Evolutionary conservation across 345 rosid species (phyloP).

Genomic region (Tarenaya hassleriana): DNA sequence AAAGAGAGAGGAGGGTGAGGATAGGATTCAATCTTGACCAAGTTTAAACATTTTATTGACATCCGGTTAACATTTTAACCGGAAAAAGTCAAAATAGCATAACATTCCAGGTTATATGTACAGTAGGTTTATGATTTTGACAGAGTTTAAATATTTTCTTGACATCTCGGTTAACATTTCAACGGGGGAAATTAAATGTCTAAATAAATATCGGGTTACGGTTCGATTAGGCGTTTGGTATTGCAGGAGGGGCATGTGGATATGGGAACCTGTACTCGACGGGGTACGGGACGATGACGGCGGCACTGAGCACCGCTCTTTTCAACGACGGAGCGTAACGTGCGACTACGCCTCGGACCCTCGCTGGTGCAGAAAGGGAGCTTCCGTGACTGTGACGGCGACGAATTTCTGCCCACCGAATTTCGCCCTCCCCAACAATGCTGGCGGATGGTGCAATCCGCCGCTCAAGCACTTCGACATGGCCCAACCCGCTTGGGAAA

Average conservation of each 20-base stretch:
- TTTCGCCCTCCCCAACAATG: constrained; percentile 51
- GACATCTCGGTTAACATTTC: background rate
- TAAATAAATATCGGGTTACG: too few relatives aligned
- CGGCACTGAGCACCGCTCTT: constrained; percentile 71
- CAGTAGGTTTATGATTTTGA: too few relatives aligned
- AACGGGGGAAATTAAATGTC: background rate
- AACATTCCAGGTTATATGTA: too few relatives aligned
- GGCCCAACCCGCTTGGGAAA: constrained; percentile 93
- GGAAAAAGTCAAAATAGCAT: too few relatives aligned
- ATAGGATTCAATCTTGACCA: too few relatives aligned
- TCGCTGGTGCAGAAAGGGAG: constrained; percentile 59
- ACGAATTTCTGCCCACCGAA: constrained; percentile 85
- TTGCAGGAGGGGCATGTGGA: constrained; percentile 75
- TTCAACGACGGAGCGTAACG: constrained; percentile 53
- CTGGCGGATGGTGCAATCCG: constrained; percentile 99
- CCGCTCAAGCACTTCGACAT: constrained; percentile 93
- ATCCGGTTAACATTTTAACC: too few relatives aligned
- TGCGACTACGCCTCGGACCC: constrained; percentile 56
- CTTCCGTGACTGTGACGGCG: constrained; percentile 54
- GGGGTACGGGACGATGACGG: constrained; percentile 65
- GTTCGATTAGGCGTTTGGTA: background rate
- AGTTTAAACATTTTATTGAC: too few relatives aligned
- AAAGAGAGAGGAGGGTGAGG: too few relatives aligned
- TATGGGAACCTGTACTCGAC: constrained; percentile 60
- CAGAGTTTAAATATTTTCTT: too few relatives aligned